Percentiles rank a stretch among this genome's conserved stretches.
Evolutionary conservation across 1,284 basidiomycete species (phyloP).

Genomic region (Clitocybe nebularis): DNA sequence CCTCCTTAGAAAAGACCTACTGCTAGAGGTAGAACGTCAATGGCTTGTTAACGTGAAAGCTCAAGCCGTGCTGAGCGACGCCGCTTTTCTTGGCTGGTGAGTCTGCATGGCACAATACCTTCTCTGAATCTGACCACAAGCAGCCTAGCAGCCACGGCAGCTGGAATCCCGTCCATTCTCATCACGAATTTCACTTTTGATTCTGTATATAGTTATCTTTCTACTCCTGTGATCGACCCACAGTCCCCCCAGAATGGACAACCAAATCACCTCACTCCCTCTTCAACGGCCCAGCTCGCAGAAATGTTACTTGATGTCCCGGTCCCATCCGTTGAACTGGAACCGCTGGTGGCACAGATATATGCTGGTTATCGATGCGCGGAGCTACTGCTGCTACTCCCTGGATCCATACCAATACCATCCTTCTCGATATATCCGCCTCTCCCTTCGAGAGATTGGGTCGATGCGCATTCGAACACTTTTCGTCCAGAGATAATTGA

Average conservation of each 20-base stretch:
- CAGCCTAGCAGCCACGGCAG: conserved; percentile 64
- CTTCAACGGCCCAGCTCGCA: conserved; percentile 13
- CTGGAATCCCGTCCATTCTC: conserved; percentile 62
- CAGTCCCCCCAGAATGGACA: conserved; percentile 20
- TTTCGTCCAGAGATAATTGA: conserved; percentile 45
- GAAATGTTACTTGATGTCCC: conserved; percentile 47
- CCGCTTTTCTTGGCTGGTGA: conserved; percentile 75
- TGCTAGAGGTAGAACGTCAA: conserved; percentile 48
- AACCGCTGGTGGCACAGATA: conserved; percentile 60
- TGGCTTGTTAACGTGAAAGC: conserved; percentile 55
- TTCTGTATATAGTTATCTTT: conserved; percentile 75
- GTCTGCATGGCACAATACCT: conserved; percentile 17
- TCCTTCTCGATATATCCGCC: conserved; percentile 51
- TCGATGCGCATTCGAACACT: conserved; percentile 40
- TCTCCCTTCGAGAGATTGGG: conserved; percentile 63
- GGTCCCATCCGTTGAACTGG: conserved; percentile 43
- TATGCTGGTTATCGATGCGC: conserved; percentile 67
- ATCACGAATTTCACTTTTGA: conserved; percentile 83
- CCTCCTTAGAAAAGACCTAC: conserved; percentile 48
- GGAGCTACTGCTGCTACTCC: conserved; percentile 64
- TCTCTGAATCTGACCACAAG: background rate
- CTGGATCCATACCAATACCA: conserved; percentile 72
- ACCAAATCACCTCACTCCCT: conserved; percentile 16
- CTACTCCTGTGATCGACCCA: conserved; percentile 42
- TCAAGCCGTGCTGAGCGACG: conserved; percentile 69